Conservation (phyloP, 2,329 filamentous ascomycete genomes). For the Daldinia eschscholtzii region DNA sequence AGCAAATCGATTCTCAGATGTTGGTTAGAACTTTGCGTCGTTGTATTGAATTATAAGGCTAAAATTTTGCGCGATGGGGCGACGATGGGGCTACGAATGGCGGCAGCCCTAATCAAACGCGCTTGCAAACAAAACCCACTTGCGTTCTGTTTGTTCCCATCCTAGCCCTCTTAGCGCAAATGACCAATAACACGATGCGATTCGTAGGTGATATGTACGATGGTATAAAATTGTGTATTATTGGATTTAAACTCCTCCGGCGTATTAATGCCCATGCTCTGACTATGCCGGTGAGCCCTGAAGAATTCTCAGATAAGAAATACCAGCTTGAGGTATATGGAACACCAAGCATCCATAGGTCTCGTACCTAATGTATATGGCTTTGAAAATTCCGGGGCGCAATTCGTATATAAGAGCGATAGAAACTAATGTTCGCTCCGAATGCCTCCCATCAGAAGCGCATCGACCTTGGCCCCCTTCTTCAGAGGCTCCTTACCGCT, state of each 20-base stretch:
- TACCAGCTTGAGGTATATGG: background rate
- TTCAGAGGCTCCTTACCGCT: constrained; percentile 71
- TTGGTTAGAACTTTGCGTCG: constrained; percentile 15
- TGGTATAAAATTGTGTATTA: background rate
- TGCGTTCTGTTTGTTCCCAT: background rate
- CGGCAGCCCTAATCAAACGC: constrained; percentile 14
- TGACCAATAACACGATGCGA: background rate
- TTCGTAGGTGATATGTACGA: background rate
- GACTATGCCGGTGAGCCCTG: background rate
- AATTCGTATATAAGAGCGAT: background rate
- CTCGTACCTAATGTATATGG: background rate
- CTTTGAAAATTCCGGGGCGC: background rate
- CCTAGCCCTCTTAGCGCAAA: background rate
- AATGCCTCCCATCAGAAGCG: constrained; percentile 77
- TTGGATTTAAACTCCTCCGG: background rate
- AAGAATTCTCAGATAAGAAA: background rate
- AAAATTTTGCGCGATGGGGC: constrained; percentile 13
- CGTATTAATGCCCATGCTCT: background rate
- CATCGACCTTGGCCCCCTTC: constrained; percentile 79
- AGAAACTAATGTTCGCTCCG: constrained; percentile 30
- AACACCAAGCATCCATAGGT: background rate
- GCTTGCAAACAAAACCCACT: constrained; percentile 10
- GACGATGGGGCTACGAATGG: constrained; percentile 17
- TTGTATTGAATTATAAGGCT: constrained; percentile 20
- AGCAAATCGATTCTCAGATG: background rate